Base-by-base conservation (phyloP, 192 early-diverging fungal genomes). In the Entophlyctis luteolus region DNA sequence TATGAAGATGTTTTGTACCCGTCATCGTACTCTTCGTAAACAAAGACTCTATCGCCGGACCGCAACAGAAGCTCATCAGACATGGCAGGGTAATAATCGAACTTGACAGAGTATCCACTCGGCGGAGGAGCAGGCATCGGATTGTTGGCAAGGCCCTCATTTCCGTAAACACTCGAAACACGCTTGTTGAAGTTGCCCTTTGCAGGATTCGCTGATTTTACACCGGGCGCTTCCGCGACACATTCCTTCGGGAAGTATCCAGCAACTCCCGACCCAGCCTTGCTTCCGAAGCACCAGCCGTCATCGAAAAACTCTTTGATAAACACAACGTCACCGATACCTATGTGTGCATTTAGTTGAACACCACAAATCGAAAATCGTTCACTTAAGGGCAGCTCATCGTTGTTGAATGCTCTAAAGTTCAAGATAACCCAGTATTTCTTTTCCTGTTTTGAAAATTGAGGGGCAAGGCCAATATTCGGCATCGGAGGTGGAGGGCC, bases 1-100 rank as follows among this genome's bases (percentile, higher is more conserved):
- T 18, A 22, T 14, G 10, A 22, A 52, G 6, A 45, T 14, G n/a
- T 14, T 45, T 14, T n/a, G 10, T 8, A 52, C 50, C 56, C 67
- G 27, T 59, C 67, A 57, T 69, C 67, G 34, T 69, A 69, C 35
- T 69, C 67, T 16, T 58, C 45, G 23, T 20, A 56, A 4, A 69
- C 67, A 20, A 58, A 16, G 18, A 59, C 67, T 10, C 53, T 25
- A 48, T 69, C 67, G 22, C 67, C 67, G 34, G 28, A 6, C 10
- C 57, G 57, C 22, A 70, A 59, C 25, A 34, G 48, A 42, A 70
- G 20, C 28, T 63, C 62, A 32, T 63, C 62, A 20, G 62, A 12
- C 62, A 63, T 49, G 22, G n/a, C 33, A 16, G 62, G 62, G 23
- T 49, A 32, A 27, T 63, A 63, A 49, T 63, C 62, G 18, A 49